Base-by-base conservation (phyloP, 73 alveolate species). In the Symbiodinium pilosum region DNA sequence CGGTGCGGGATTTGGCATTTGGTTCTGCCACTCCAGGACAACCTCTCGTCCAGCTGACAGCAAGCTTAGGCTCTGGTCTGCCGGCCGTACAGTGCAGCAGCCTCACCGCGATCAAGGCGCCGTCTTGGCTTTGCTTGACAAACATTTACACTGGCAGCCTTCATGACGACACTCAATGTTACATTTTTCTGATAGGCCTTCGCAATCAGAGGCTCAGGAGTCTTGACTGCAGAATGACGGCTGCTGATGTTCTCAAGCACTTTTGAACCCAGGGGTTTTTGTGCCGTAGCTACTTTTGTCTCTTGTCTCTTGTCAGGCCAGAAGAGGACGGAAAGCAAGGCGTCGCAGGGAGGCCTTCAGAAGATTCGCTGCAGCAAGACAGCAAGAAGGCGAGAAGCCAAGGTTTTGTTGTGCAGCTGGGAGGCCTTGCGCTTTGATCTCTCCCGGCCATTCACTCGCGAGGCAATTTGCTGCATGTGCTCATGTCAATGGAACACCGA, bases 381-480 rank as follows among this genome's bases (percentile, higher is more conserved):
- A 59, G 21, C 77, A 8, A 59, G 3, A 59, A 59, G 77, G n/a
- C 32, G 77, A 8, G 6, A 47, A 47, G n/a, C 77, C 38, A 4
- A 34, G 26, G 43, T 11, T 26, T 24, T 2, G 85, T 5, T 71
- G 30, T 56, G 86, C 40, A 6, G 89, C 81, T 24, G 42, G 52
- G 81, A 91, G 77, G 81, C 88, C 0, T 36, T 91, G 88, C 97
- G 81, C 11, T 91, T 91, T 41, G 97, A 91, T 43, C 88, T 91
- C n/a, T 73, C 97, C 42, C 73, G 97, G 41, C 97, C 89, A 4
- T 86, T 69, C 97, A 71, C 97, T 47, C 77, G 81, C 81, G 89
- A 91, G 97, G 94, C 51, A 16, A 39, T 38, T 21, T 14, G 86
- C 24, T 18, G 32, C 87, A 34, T 14, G 44, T 8, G 0, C 54